Evolutionary conservation across 2,329 filamentous ascomycete genomes (phyloP), one percentile per base, ranked within the genome.

Genomic region (Pseudohalonectria lignicola): DNA sequence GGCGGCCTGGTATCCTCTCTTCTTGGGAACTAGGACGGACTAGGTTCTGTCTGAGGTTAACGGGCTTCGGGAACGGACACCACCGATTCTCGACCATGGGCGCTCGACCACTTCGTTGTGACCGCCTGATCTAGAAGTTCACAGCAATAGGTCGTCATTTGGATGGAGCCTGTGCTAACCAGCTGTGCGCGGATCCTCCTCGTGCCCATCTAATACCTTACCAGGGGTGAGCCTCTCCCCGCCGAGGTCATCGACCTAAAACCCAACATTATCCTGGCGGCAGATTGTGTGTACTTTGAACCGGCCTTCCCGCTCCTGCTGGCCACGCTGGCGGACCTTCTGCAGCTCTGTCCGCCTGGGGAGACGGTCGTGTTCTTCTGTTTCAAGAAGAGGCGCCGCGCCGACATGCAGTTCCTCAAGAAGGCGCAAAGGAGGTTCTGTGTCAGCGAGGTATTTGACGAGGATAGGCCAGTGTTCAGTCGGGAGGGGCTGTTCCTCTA

Each of bases 241-340:
- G 56, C 63, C 31, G 58, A 63, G 31, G 63, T 81, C 31, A 48
- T 67, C 37, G 60, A 67, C 39, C 66, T 68, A 48, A 73, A 74
- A 44, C 86, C 87, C 15, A 78, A 88, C 50, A 68, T 94, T 39
- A 79, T 98, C 40, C 71, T 96, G n/a, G 92, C 92, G 4, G 90
- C 88, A 30, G 92, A 96, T 59, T 96, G 90, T 61, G 87, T 94
- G 35, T 98, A 96, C 65, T 94, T 94, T 57, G 92, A 96, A 60
- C 87, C 90, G 3, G 86, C 92, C 1, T 96, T 96, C 53, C 88
- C 90, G 21, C 67, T 95, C 25, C 71, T 98, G 34, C 72, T 92
- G 53, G 64, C 77, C 45, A 96, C 90, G 5, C 63, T 96, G 46
- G 66, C 74, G 42, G 77, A 84, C 45, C 67, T 95, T 34, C 67